Conservation (phyloP, 1,284 basidiomycete species). For the Microbotryum saponariae region DNA sequence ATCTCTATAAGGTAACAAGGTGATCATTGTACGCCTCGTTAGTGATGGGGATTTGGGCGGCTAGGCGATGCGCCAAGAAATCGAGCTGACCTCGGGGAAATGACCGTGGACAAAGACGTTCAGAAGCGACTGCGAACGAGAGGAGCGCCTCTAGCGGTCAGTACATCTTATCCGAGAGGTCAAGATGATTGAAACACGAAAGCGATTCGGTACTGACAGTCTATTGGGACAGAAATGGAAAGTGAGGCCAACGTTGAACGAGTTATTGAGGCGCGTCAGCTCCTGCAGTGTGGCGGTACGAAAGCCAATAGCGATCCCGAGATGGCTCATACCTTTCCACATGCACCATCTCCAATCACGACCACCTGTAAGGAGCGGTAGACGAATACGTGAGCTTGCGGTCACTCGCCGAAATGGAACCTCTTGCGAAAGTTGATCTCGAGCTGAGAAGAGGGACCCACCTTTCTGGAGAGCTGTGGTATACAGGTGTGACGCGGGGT, state of each 20-base stretch:
- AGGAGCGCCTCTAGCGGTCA: neutral
- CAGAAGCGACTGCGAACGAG: conserved; percentile 44
- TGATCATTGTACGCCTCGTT: neutral
- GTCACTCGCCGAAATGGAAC: neutral
- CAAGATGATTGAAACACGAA: conserved; percentile 5
- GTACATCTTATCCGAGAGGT: conserved; percentile 55
- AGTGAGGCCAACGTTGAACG: conserved; percentile 10
- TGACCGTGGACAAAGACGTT: conserved; percentile 42
- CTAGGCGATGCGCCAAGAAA: conserved; percentile 47
- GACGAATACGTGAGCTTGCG: neutral
- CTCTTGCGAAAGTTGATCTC: too few species aligned
- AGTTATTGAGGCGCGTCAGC: conserved; percentile 28
- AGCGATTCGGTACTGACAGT: too few species aligned
- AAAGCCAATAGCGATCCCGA: too few species aligned
- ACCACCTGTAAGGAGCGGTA: conserved; percentile 49
- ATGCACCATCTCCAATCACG: conserved; percentile 86
- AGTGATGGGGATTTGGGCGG: conserved; percentile 47
- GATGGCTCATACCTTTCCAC: conserved; percentile 49
- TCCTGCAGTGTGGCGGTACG: too few species aligned
- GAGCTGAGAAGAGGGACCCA: neutral
- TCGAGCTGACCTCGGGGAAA: conserved; percentile 15
- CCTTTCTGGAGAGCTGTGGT: conserved; percentile 2
- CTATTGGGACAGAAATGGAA: conserved; percentile 33
- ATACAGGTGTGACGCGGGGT: neutral
- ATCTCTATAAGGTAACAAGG: conserved; percentile 18